Percentiles rank a stretch among this genome's conserved stretches.
Evolutionary conservation across 257 asterid genomes (phyloP).

Genomic region (Solanum lycopersicoides): DNA sequence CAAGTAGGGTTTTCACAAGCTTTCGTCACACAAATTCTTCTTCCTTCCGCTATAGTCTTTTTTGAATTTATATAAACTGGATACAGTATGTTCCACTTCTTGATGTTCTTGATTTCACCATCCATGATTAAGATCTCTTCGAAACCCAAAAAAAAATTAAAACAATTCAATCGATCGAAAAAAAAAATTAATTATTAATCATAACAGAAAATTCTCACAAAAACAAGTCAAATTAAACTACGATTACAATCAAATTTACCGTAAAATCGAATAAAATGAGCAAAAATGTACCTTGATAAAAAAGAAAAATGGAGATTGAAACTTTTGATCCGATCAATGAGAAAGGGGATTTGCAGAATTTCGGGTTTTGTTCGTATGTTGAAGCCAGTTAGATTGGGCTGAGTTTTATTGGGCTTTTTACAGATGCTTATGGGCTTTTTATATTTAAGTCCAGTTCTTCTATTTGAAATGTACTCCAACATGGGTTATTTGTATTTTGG

Average conservation of each 20-base stretch:
- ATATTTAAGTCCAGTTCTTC: not conserved
- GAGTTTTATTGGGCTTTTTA: not conserved
- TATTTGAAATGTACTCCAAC: not conserved
- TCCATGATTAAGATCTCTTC: conserved; percentile 39
- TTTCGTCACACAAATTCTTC: conserved; percentile 65
- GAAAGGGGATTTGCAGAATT: not conserved
- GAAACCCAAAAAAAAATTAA: not conserved
- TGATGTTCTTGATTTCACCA: conserved; percentile 51
- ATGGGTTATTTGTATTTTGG: not conserved
- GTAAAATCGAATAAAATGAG: not conserved
- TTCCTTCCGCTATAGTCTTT: conserved; percentile 90
- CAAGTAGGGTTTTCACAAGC: conserved; percentile 92
- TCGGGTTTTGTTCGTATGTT: not conserved
- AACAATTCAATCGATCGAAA: not conserved
- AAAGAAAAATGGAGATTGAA: not conserved
- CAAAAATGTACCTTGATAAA: not conserved
- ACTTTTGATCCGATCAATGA: not conserved
- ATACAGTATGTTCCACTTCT: conserved; percentile 78
- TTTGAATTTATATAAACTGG: conserved; percentile 88
- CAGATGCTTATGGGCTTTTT: not conserved
- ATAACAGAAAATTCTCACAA: not conserved
- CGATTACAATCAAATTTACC: not conserved
- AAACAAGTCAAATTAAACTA: not conserved
- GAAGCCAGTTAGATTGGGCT: not conserved
- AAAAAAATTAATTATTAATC: not conserved